Percentiles rank a stretch among this genome's conserved stretches.
These are phyloP conservation scores for Didymosphaeria variabile DNA, from an alignment of 2,329 filamentous ascomycete species.

Conservation along the genomic window DNA sequence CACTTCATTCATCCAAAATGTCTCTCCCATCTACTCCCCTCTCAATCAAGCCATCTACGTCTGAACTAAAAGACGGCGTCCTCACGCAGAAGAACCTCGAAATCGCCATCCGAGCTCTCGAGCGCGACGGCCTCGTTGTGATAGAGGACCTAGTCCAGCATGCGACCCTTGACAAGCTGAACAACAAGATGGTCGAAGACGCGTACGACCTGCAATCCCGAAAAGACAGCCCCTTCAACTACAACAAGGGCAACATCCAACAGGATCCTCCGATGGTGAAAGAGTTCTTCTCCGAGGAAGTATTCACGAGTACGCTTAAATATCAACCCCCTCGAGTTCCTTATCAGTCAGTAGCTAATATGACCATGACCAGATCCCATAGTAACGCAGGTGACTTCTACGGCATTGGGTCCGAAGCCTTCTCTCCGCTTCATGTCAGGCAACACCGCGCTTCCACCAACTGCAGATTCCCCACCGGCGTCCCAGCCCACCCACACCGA, in stretches of 20 bases:
- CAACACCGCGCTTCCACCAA: slow-evolving; percentile 56
- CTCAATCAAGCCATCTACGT: slow-evolving; percentile 51
- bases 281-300: slow-evolving; percentile 47
- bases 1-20: slow-evolving; percentile 21
- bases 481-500: slow-evolving; percentile 48
- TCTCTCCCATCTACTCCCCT: slow-evolving; percentile 40
- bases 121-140: slow-evolving; percentile 46
- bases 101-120: slow-evolving; percentile 44
- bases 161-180: slow-evolving; percentile 63
- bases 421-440: slow-evolving; percentile 45
- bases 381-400: slow-evolving; percentile 64
- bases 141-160: slow-evolving; percentile 52
- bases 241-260: slow-evolving; percentile 69
- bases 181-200: slow-evolving; percentile 68
- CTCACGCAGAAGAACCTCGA: slow-evolving; percentile 64
- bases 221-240: slow-evolving; percentile 68
- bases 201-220: slow-evolving; percentile 60
- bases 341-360: not conserved
- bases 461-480: slow-evolving; percentile 46
- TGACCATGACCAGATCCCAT: slow-evolving; percentile 57
- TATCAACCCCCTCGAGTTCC: not conserved
- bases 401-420: slow-evolving; percentile 46
- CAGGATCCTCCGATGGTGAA: slow-evolving; percentile 66
- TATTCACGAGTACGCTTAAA: slow-evolving; percentile 63
- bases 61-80: slow-evolving; percentile 51